A percentile compares a stretch with the other conserved stretches of the same genome.
phyloP scores from a whole-genome alignment of 768 basidiomycete species.

The Pisolithus microcarpus region DNA sequence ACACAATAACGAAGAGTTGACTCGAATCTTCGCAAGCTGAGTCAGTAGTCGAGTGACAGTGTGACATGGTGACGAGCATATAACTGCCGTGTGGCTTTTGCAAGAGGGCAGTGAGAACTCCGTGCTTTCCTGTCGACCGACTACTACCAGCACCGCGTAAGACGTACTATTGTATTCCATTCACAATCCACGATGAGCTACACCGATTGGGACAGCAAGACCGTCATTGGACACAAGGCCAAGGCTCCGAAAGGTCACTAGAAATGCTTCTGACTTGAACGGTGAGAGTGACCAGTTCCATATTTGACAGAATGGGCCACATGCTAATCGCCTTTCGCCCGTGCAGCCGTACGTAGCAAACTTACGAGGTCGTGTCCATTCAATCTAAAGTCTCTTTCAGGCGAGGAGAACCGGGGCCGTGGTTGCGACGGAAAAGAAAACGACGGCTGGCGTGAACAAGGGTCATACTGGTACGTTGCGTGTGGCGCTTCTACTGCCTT shows the following conservation, averaged over 20 bases:
- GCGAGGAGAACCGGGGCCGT: constrained; percentile 72
- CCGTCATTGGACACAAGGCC: constrained; percentile 65
- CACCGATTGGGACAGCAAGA: constrained; percentile 63
- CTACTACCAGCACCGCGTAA: neutral
- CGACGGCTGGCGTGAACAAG: constrained; percentile 64
- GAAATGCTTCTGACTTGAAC: constrained; percentile 53
- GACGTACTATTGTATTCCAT: neutral
- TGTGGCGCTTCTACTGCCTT: neutral
- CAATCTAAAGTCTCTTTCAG: constrained; percentile 29
- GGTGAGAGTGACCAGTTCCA: constrained; percentile 27
- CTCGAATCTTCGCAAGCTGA: no score
- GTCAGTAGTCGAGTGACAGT: no score
- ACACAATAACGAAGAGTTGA: no score
- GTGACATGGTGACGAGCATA: no score
- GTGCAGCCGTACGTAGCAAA: constrained; percentile 45
- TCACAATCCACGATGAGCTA: constrained; percentile 35
- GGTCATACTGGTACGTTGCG: constrained; percentile 54
- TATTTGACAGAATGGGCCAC: neutral
- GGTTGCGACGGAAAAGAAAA: constrained; percentile 79
- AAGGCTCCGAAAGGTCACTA: constrained; percentile 56
- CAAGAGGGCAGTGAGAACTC: neutral
- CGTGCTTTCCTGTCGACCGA: neutral
- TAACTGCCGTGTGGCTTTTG: no score
- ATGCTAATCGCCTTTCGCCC: constrained; percentile 11
- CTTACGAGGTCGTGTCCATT: neutral